Conservation (phyloP, 257 asterid genomes). For the Ilex asprella region DNA sequence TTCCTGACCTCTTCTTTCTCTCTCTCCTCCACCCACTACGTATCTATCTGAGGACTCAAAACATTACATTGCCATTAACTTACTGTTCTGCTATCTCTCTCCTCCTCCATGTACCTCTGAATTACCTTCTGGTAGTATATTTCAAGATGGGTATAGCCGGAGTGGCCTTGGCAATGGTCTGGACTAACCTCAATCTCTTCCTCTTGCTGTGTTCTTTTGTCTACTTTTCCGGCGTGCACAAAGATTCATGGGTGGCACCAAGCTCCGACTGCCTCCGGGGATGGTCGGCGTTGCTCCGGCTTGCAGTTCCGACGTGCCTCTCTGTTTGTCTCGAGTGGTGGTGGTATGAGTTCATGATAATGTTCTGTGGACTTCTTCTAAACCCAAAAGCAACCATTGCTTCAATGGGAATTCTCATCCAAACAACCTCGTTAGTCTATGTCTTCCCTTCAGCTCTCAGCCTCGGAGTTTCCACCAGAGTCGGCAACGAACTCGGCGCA, state of each 20-base stretch:
- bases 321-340: conserved; percentile 95
- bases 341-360: conserved; percentile 95
- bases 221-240: conserved; percentile 59
- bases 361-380: conserved; percentile 61
- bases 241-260: conserved; percentile 64
- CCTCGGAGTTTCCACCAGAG: conserved; percentile 75
- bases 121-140: conserved; percentile 50
- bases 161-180: conserved; percentile 75
- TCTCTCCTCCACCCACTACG: conserved; percentile 76
- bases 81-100: conserved; percentile 62
- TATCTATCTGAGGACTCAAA: conserved; percentile 68
- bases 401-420: conserved; percentile 84
- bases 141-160: conserved; percentile 62
- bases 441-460: conserved; percentile 84
- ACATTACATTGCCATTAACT: conserved; percentile 63
- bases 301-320: conserved; percentile 74
- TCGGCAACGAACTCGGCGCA: conserved; percentile 78
- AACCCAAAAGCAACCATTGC: conserved; percentile 80
- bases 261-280: conserved; percentile 60
- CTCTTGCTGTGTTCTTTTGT: conserved; percentile 41
- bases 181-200: conserved; percentile 66
- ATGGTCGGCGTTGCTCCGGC: conserved; percentile 55
- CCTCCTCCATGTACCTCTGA: conserved; percentile 61
- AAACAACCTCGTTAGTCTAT: conserved; percentile 76
- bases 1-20: conserved; percentile 78